Evolutionary conservation across 495 filamentous ascomycete species (phyloP).

Genomic region (Massariosphaeria phaeospora): DNA sequence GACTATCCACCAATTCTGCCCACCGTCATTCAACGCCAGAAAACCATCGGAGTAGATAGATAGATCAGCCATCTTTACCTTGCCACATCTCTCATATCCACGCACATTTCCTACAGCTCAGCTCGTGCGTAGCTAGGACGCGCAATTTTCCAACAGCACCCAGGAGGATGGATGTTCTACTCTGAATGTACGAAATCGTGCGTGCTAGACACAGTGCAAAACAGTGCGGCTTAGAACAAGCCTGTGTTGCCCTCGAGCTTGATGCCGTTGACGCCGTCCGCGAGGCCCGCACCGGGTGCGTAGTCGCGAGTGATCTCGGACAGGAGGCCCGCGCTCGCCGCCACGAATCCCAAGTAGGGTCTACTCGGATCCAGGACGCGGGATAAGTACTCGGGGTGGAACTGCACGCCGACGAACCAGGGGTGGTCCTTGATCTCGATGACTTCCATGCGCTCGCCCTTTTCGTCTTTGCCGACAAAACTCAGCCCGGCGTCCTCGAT

Average conservation of each 20-base stretch:
- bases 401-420: slow-evolving; percentile 87
- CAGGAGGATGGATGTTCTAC: too few relatives aligned
- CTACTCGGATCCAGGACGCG: slow-evolving; percentile 69
- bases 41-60: too few relatives aligned
- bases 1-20: too few relatives aligned
- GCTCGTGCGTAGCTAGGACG: too few relatives aligned
- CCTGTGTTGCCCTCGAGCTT: background rate
- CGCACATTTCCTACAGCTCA: too few relatives aligned
- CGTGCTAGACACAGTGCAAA: too few relatives aligned
- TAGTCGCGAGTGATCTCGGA: slow-evolving; percentile 22
- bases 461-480: slow-evolving; percentile 76
- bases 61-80: too few relatives aligned
- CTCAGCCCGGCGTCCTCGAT: slow-evolving; percentile 56
- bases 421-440: slow-evolving; percentile 85
- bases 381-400: slow-evolving; percentile 77
- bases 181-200: too few relatives aligned
- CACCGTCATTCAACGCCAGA: too few relatives aligned
- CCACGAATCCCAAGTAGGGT: slow-evolving; percentile 82
- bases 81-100: too few relatives aligned
- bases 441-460: slow-evolving; percentile 82
- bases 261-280: slow-evolving; percentile 17
- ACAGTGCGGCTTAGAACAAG: background rate
- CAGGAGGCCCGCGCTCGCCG: slow-evolving; percentile 50
- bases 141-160: too few relatives aligned
- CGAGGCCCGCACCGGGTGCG: slow-evolving; percentile 9